Conservation (phyloP, 768 basidiomycete species). For the Cubamyces sp. region DNA sequence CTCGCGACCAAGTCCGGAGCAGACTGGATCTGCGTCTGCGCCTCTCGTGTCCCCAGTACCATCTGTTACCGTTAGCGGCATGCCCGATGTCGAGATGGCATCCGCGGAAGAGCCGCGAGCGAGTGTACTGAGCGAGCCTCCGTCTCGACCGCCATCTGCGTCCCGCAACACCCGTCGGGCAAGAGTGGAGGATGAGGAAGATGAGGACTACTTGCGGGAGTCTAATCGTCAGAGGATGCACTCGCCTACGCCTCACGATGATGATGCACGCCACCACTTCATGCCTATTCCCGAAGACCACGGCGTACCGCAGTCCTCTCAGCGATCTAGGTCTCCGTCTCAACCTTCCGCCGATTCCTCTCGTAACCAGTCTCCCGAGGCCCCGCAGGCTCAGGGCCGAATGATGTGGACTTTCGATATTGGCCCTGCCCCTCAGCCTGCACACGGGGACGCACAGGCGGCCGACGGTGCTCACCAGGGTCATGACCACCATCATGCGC, state of each 20-base stretch:
- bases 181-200: slow-evolving; percentile 61
- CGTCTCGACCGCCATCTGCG: background rate
- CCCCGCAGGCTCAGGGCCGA: slow-evolving; percentile 13
- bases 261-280: slow-evolving; percentile 28
- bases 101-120: background rate
- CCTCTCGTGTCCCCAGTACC: background rate
- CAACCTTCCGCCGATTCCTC: background rate
- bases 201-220: slow-evolving; percentile 65
- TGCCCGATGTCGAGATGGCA: slow-evolving; percentile 11
- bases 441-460: background rate
- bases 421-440: background rate
- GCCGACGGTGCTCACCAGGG: background rate
- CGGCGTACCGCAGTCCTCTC: slow-evolving; percentile 7
- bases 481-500: background rate
- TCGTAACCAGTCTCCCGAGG: background rate
- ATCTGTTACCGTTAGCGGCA: background rate
- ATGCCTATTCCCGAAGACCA: slow-evolving; percentile 25
- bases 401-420: slow-evolving; percentile 26
- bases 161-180: slow-evolving; percentile 44
- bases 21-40: background rate
- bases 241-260: slow-evolving; percentile 34
- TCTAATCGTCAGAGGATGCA: slow-evolving; percentile 57
- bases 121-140: background rate
- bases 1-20: background rate
- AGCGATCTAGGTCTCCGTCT: background rate